These are phyloP conservation scores for Fusarium nisikadoi DNA, from an alignment of 2,329 filamentous ascomycete species.

Conservation along the genomic window DNA sequence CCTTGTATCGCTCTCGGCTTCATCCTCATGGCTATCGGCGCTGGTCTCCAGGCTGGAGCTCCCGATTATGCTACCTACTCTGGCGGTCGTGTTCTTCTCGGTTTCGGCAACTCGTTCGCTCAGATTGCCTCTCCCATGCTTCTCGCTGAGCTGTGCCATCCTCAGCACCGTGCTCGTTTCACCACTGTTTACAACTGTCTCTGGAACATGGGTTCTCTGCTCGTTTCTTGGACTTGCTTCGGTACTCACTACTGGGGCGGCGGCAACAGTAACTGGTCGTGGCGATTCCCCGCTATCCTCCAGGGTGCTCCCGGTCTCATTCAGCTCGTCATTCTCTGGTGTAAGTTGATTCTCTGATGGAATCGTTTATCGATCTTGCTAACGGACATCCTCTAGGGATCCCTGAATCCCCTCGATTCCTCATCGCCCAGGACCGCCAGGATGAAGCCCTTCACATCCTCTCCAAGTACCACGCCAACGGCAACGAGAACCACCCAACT, in stretches of 20 bases:
- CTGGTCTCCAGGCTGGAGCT: conserved; percentile 48
- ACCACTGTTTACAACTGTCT: conserved; percentile 75
- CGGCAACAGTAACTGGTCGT: conserved; percentile 67
- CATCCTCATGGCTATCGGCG: conserved; percentile 54
- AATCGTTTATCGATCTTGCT: accelerated
- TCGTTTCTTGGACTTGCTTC: conserved; percentile 72
- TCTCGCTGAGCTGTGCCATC: conserved; percentile 73
- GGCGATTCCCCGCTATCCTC: conserved; percentile 72
- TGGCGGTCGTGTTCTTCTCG: conserved; percentile 55
- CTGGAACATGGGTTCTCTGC: conserved; percentile 71
- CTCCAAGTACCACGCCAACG: conserved; percentile 71
- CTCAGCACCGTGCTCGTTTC: conserved; percentile 73
- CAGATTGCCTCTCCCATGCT: conserved; percentile 73
- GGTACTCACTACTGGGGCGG: conserved; percentile 65
- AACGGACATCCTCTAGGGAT: conserved; percentile 46
- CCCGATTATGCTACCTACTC: conserved; percentile 55
- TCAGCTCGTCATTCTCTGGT: conserved; percentile 72
- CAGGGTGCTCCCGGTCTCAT: conserved; percentile 70
- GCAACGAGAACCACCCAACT: conserved; percentile 65
- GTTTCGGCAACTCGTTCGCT: conserved; percentile 73
- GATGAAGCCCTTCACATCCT: conserved; percentile 71
- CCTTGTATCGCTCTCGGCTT: conserved; percentile 57
- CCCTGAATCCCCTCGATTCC: conserved; percentile 74
- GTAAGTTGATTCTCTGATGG: conserved; percentile 14
- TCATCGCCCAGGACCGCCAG: conserved; percentile 71